Evolutionary conservation across 148 eudicot genomes (phyloP), one percentile per base, ranked within the genome.

Genomic region (Salicornia ramosissima): DNA sequence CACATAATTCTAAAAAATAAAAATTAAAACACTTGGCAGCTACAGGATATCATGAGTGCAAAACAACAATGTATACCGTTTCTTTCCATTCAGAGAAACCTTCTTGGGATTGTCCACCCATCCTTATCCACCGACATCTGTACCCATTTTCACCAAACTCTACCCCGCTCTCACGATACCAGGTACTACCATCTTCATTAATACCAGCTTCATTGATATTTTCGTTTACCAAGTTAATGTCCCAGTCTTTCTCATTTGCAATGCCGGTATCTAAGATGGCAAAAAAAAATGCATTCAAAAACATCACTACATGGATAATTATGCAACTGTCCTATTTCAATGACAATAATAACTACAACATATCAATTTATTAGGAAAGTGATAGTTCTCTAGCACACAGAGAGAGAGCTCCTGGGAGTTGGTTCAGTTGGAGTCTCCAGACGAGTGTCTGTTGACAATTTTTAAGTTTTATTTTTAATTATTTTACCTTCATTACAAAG

Each of bases 181-280:
- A 94, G 6, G 87, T 86, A 79, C 96, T 86, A 6, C 97, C 98
- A 84, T 94, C 98, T 83, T 94, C 98, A 70, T 84, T 94, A 68
- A 77, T 77, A 45, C 97, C 97, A 46, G 87, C 75, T 78, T 94
- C 98, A 42, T 82, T 88, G 28, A 86, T 82, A 56, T 70, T 69
- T 70, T 88, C 98, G 82, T 80, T 84, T 62, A 88, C 70, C 82
- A 93, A 80, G 80, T 76, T 83, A 64, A 94, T 94, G 60, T 96
- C 98, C 98, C 97, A 90, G 57, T 94, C 97, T 81, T 90, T 87
- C 86, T 94, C 98, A 74, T 88, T 94, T 67, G 98, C 97, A 74
- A 94, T 94, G 72, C 98, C 98, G 71, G 98, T 94, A 78, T 94
- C 98, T 94, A 74, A 16, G 60, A 77, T 53, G 55, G 39, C 31